Base-by-base conservation (phyloP, 768 basidiomycete species). In the Xerocomus potaroensis region DNA sequence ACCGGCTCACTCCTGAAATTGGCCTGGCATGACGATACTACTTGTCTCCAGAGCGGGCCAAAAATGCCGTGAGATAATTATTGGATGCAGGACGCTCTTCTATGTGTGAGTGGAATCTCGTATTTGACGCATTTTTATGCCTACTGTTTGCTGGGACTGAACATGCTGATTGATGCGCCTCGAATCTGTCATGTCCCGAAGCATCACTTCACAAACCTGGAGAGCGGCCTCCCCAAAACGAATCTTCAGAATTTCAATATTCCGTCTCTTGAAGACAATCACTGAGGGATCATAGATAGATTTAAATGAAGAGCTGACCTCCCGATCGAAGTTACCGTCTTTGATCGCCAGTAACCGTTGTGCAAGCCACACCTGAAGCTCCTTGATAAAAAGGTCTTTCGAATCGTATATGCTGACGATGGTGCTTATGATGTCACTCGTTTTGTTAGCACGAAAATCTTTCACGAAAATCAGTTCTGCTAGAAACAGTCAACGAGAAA, bases 321-420 rank as follows among this genome's bases (percentile, higher is more conserved):
- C 81, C 29, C 72, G 74, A 43, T 93, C 91, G 33, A 79, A 77
- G 46, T 84, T 83, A 41, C 89, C 92, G 54, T 92, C 87, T 37
- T 74, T 81, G 37, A 93, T 81, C 1, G 80, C 77, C 38, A 99
- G 71, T 29, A 99, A 69, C 8, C 93, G 77, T 50, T 92, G 89
- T 1, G 93, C 94, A 12, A 99, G 78, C 4, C 96, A 70, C 1
- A 91, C 83, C 63, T 98, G 96, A 26, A 99, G 71, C 64, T 98
- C 96, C 62, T 91, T 95, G 56, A 98, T 80, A 58, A 99, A 97
- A 8, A 97, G 78, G 55, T 97, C 96, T 60, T 92, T 89, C 2
- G 94, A 94, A 62, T 97, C 93, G 57, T 97, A 98, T 54, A 98
- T 98, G 63, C 89, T 92, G 55, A 98, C 93, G 1, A 98, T 81